Evolutionary conservation across 441 rosid genomes (phyloP), one percentile per base, ranked within the genome.

Genomic region (Aleurites moluccanus): DNA sequence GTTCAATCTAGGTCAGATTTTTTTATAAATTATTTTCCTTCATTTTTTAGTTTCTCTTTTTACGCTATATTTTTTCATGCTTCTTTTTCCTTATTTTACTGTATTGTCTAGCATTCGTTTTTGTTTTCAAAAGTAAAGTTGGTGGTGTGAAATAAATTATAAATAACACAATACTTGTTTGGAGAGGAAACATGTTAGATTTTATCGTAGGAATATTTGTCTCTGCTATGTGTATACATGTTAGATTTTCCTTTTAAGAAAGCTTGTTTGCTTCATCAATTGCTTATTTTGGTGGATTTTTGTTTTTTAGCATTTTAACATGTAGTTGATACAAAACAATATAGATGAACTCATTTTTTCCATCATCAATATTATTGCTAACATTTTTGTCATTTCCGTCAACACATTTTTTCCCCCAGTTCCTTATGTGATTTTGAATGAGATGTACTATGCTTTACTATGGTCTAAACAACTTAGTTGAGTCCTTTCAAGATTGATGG

Each of bases 1-100:
- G 88, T 95, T 27, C 91, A 92, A 75, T 89, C 98, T 72, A 92
- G 96, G 98, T 92, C 67, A 78, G 53, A 23, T 73, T 62, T 69
- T 73, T 27, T 56, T 33, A 28, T 50, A 16, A 16, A 33, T 44
- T 64, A 25, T 59, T 14, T 30, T 63, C 59, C 10, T 18, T 45
- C 30, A 14, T 27, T 3, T 78, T 27, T 3, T 78, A 3, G 14
- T 27, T 25, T 35, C 38, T 33, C 49, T 6, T 33, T 64, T 16
- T 6, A 23, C 9, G 3, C 16, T 2, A 47, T 14, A 25, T 13
- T 45, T 38, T 5, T 45, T 53, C 3, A 16, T 62, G 2, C 15
- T 15, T 33, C 27, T 13, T 42, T 21, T 50, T 59, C 25, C n/a
- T 59, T 50, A 38, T 35, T 60, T 44, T 11, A 44, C 14, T 23